phyloP scores from a whole-genome alignment of 306 rosid species.

The Trifolium dubium region DNA sequence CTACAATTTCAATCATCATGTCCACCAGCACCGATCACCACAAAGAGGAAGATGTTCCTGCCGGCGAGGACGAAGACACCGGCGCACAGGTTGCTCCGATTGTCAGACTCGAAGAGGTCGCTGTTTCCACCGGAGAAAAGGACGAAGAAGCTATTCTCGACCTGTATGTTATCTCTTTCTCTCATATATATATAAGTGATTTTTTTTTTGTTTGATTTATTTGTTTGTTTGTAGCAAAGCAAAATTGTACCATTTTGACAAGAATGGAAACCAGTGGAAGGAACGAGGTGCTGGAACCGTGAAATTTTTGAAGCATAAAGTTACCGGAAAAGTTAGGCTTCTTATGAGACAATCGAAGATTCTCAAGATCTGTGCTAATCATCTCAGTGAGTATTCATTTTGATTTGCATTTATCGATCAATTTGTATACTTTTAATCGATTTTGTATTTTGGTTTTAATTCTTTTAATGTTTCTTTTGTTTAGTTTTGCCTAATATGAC shows the following conservation, averaged over 20 bases:
- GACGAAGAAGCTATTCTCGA: conserved; percentile 77
- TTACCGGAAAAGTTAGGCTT: no score
- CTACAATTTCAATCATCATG: conserved; percentile 38
- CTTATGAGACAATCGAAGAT: no score
- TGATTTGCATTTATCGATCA: neutral
- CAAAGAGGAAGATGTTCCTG: conserved; percentile 72
- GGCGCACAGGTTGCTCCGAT: conserved; percentile 93
- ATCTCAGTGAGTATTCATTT: no score
- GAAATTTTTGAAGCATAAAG: conserved; percentile 67
- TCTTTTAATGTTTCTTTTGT: neutral
- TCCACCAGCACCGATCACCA: conserved; percentile 66
- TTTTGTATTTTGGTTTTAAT: neutral
- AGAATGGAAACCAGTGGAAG: conserved; percentile 88
- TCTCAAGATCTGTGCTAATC: no score
- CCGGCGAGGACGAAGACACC: conserved; percentile 89
- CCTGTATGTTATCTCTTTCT: conserved; percentile 53
- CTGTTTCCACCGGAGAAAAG: conserved; percentile 83
- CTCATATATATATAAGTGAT: no score
- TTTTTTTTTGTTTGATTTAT: no score
- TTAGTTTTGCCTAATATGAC: conserved; percentile 74
- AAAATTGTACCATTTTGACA: conserved; percentile 87
- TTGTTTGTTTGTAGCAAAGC: conserved; percentile 53
- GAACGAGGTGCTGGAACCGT: conserved; percentile 91
- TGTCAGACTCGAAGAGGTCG: conserved; percentile 78
- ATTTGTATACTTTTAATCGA: conserved; percentile 20